Evolutionary conservation across 179 eudicot species (phyloP).

Genomic region (Patellifolia procumbens): DNA sequence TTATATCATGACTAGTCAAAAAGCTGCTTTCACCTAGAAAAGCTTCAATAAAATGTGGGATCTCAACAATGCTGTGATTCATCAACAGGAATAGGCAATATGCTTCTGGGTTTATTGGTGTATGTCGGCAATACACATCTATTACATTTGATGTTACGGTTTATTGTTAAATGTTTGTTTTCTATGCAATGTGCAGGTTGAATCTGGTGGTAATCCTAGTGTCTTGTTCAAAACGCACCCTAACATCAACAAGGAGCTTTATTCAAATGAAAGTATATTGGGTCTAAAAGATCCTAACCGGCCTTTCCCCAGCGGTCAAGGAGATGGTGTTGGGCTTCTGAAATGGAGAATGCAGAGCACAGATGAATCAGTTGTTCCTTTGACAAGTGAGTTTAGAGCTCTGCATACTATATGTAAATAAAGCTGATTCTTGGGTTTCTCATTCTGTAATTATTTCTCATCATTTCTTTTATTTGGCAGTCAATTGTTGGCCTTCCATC

Average conservation of each 20-base stretch:
- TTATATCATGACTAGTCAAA: not conserved
- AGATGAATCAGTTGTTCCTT: conserved; percentile 87
- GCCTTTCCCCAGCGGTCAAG: conserved; percentile 85
- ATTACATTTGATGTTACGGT: no score
- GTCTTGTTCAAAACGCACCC: conserved; percentile 90
- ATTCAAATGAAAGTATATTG: conserved; percentile 72
- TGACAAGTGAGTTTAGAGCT: conserved; percentile 61
- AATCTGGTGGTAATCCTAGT: conserved; percentile 75
- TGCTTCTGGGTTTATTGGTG: not conserved
- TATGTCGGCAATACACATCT: not conserved
- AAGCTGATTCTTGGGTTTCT: not conserved
- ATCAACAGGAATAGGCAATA: not conserved
- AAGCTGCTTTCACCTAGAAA: not conserved
- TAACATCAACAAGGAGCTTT: conserved; percentile 85
- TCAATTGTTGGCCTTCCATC: conserved; percentile 98
- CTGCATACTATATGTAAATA: not conserved
- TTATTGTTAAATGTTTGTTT: not conserved
- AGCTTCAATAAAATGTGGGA: not conserved
- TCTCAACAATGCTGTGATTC: not conserved
- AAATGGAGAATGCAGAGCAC: conserved; percentile 96
- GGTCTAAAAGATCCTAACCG: conserved; percentile 96
- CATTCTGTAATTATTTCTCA: not conserved
- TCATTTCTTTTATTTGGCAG: conserved; percentile 37
- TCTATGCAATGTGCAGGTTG: conserved; percentile 54
- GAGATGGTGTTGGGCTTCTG: conserved; percentile 88